These are phyloP conservation scores for Coniochaeta hoffmannii DNA, from an alignment of 2,329 filamentous ascomycete species.

Conservation along the genomic window DNA sequence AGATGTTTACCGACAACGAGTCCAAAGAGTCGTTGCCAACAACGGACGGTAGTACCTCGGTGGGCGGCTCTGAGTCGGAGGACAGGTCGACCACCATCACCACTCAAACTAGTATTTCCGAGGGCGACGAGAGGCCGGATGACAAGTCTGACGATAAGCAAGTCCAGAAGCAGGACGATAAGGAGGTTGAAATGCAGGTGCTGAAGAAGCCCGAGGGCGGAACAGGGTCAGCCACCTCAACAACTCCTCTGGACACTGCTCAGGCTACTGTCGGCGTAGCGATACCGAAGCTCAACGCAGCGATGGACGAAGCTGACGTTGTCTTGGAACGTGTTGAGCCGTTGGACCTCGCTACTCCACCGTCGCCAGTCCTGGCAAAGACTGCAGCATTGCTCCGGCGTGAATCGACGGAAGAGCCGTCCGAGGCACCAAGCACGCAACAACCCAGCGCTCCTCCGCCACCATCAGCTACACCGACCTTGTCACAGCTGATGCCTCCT, in stretches of 20 bases:
- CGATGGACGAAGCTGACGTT: conserved; percentile 7
- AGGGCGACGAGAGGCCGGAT: conserved; percentile 15
- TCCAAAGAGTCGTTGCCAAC: conserved; percentile 68
- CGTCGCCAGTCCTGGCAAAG: conserved; percentile 19
- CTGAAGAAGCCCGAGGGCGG: not conserved
- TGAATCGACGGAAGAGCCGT: conserved; percentile 2
- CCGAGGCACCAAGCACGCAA: conserved; percentile 1
- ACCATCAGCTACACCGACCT: conserved; percentile 11
- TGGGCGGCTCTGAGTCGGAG: conserved; percentile 30
- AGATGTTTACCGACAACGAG: conserved; percentile 88
- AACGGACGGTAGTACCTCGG: conserved; percentile 47
- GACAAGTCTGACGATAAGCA: conserved; percentile 11
- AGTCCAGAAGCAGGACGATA: conserved; percentile 5
- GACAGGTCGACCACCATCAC: conserved; percentile 37
- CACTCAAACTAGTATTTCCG: conserved; percentile 15
- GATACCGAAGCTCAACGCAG: conserved; percentile 12
- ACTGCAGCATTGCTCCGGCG: not conserved
- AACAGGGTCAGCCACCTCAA: not conserved
- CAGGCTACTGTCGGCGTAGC: not conserved
- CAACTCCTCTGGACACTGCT: not conserved
- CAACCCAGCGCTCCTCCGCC: conserved; percentile 10
- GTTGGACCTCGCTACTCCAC: conserved; percentile 39
- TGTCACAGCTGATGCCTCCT: conserved; percentile 4
- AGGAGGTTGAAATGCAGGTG: not conserved
- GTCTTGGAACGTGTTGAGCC: conserved; percentile 40